These are phyloP conservation scores for Heritiera littoralis DNA, from an alignment of 345 rosid genomes.

Conservation along the genomic window DNA sequence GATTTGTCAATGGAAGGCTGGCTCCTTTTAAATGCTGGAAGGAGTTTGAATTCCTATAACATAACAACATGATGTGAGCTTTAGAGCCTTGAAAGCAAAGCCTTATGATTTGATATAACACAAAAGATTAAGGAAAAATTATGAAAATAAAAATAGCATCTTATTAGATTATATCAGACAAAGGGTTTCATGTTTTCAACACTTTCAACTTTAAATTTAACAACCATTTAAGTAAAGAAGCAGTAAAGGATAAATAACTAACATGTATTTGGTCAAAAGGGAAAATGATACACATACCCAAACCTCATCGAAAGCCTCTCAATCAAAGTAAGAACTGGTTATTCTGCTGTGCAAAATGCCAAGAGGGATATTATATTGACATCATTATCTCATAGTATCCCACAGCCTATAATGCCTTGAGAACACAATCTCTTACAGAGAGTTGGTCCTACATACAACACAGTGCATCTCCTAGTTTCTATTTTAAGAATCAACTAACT, in stretches of 20 bases:
- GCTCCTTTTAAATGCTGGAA: conserved; percentile 34
- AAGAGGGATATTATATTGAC: not conserved
- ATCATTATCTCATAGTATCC: not conserved
- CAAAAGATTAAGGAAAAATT: not conserved
- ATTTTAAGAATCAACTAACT: not conserved
- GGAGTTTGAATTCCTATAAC: conserved; percentile 12
- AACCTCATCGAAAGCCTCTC: not conserved
- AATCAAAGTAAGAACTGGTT: not conserved
- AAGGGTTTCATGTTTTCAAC: not conserved
- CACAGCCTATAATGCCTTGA: not conserved
- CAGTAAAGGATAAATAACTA: not conserved
- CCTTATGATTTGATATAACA: not conserved
- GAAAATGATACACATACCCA: not conserved
- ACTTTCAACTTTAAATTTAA: not conserved
- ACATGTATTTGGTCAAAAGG: not conserved
- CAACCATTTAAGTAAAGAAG: not conserved
- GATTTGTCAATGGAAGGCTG: conserved; percentile 75
- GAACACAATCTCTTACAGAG: not conserved
- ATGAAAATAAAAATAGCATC: not conserved
- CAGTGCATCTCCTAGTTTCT: not conserved
- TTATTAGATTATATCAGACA: not conserved
- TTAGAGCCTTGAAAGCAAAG: not conserved
- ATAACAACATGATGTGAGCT: not conserved
- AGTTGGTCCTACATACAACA: not conserved
- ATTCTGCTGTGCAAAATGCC: not conserved